Base-by-base conservation (phyloP, 1,139 yeast genomes). In the Debaryomycetaceae sp. region DNA sequence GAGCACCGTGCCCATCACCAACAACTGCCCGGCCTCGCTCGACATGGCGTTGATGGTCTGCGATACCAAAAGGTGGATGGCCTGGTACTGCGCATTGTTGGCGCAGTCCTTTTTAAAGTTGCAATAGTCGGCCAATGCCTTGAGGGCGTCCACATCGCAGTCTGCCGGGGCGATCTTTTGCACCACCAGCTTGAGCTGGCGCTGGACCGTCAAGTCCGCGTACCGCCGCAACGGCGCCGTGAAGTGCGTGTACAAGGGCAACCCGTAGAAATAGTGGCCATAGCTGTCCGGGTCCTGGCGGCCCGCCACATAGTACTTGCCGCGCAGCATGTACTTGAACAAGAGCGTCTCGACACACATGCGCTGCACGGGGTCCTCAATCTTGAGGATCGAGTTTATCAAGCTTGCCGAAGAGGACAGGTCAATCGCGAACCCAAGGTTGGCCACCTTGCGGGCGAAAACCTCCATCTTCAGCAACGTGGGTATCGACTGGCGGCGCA, bases 71-170 rank as follows among this genome's bases (percentile, higher is more conserved):
- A 90, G 65, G 51, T 90, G 98, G 32, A 87, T 74, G 5, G 95
- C 90, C 55, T 90, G 98, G 42, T 85, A 95, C 55, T 90, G 97
- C 1, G 96, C 96, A 41, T 73, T 75, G 37, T 76, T 77, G 2
- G 97, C 93, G 53, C 95, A 87, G 47, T 90, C 97, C 52, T 86
- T 85, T 55, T 87, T 86, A 65, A 90, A 87, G 44, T 86, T 86
- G 57, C 96, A 87, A 51, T 85, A 86, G 44, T 90, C 96, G 11
- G 94, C 81, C 23, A 81, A 69, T 37, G 85, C 79, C 46, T 81
- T 79, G 43, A 87, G 61, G 0, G 86, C 62, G 27, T 82, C 93
- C 32, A 77, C 47, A 37, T 82, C 93, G 29, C 72, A 76, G 4
- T 44, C 49, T 15, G 37, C 41, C 20, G 20, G 20, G 11, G 38